phyloP scores from a whole-genome alignment of 208 protist species.

The Wallacemonas rigidus region DNA sequence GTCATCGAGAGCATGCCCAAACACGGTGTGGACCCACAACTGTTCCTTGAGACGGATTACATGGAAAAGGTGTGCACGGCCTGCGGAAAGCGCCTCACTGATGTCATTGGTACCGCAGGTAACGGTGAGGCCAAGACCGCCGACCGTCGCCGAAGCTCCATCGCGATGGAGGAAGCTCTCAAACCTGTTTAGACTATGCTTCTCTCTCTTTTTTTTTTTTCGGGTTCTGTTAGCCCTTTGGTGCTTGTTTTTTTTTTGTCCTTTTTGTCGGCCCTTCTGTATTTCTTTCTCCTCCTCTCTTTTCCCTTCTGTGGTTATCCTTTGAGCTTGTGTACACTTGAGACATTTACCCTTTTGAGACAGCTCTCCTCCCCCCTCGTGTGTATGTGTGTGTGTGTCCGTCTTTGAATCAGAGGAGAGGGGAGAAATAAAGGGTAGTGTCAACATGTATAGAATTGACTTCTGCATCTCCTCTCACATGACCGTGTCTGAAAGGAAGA shows the following conservation, averaged over 20 bases:
- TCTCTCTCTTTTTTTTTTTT: conserved; percentile 18
- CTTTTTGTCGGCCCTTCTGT: conserved; percentile 10
- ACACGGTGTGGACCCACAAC: conserved; percentile 79
- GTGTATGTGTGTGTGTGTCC: conserved; percentile 1
- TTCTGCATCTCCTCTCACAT: background rate
- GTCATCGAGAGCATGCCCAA: conserved; percentile 93
- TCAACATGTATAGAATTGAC: conserved; percentile 14
- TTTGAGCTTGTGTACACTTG: too few relatives aligned
- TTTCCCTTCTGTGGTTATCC: background rate
- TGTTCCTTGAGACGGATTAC: conserved; percentile 89
- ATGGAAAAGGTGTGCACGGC: conserved; percentile 85
- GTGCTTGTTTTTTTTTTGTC: conserved; percentile 14
- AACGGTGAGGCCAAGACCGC: conserved; percentile 11
- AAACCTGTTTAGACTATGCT: background rate
- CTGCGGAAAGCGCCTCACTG: conserved; percentile 63
- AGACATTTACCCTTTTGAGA: too few relatives aligned
- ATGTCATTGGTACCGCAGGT: conserved; percentile 29
- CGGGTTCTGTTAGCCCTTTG: conserved; percentile 5
- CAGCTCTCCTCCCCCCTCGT: too few relatives aligned
- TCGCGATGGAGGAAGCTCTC: conserved; percentile 31
- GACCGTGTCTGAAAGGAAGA: too few relatives aligned
- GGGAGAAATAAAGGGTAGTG: background rate
- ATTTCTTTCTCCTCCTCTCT: conserved; percentile 14
- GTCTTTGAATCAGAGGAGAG: background rate
- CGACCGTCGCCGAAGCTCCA: conserved; percentile 22